phyloP scores from a whole-genome alignment of 106 monocot genomes.

The Allium fistulosum region DNA sequence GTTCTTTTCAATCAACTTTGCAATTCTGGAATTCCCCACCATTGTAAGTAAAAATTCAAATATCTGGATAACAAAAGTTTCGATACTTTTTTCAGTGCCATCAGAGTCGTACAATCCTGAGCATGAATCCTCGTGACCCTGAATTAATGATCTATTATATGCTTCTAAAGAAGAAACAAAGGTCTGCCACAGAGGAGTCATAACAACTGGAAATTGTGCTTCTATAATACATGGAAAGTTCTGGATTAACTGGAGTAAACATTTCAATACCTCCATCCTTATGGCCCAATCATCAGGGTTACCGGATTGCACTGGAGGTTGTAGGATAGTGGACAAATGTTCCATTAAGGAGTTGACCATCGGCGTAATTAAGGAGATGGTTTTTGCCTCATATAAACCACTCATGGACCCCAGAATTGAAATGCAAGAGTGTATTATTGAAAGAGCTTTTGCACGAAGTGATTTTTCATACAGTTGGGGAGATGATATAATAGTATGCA shows the following conservation, averaged over 20 bases:
- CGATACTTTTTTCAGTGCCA: conserved; percentile 74
- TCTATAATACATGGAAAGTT: conserved; percentile 60
- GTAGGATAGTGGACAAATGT: conserved; percentile 63
- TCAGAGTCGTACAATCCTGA: conserved; percentile 78
- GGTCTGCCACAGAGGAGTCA: conserved; percentile 83
- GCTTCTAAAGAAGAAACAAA: conserved; percentile 65
- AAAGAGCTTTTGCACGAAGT: conserved; percentile 78
- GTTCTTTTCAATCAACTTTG: conserved; percentile 50
- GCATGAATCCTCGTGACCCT: conserved; percentile 67
- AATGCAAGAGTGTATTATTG: conserved; percentile 77
- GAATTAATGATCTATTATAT: conserved; percentile 59
- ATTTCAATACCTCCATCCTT: conserved; percentile 93
- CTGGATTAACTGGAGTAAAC: conserved; percentile 80
- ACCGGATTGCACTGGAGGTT: conserved; percentile 56
- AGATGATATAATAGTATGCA: conserved; percentile 66
- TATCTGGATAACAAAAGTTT: conserved; percentile 91
- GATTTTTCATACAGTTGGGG: conserved; percentile 73
- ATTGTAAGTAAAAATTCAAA: conserved; percentile 35
- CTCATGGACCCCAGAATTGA: conserved; percentile 81
- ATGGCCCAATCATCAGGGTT: conserved; percentile 96
- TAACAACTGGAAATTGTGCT: conserved; percentile 59
- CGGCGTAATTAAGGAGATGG: conserved; percentile 46
- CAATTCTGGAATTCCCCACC: conserved; percentile 52
- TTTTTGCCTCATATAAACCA: conserved; percentile 85
- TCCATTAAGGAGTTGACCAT: conserved; percentile 67